Evolutionary conservation across 805 yeast genomes (phyloP), one percentile per base, ranked within the genome.

Genomic region (Myxozyma mucilagina): DNA sequence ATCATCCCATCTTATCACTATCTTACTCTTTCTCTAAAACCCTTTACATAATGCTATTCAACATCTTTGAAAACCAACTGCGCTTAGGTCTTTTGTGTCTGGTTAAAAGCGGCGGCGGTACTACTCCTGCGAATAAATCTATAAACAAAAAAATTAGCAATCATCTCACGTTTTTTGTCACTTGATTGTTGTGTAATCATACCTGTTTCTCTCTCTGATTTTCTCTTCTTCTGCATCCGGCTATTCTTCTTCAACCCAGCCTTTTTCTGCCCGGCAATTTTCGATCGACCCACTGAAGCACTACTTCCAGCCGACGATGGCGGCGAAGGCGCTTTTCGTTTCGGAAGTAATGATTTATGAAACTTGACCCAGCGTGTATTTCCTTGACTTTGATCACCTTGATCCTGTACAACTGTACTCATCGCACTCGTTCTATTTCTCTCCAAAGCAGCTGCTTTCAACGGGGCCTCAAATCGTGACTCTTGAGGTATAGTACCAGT

Each of bases 21-120:
- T 16, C 6, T 4, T 20, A 1, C 4, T 4, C 14, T 24, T 44
- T 29, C 14, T 18, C 29, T 29, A 44, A 11, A n/a, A 29, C 8
- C 13, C 14, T 14, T 18, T 16, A 59, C 47, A 49, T 14, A 11
- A 59, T 53, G 16, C 34, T 49, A 42, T 35, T 49, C 48, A 61
- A 39, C 34, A 61, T 45, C 49, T 61, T 61, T 20, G 60, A 52
- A 11, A 61, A 47, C 64, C 64, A 61, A 18, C 45, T 61, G 14
- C 60, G 58, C 24, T 41, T 41, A 16, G 64, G 59, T 10, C 29
- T 45, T 9, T 18, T 54, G 16, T 45, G 42, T n/a, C 52, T n/a
- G 42, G 18, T 55, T 18, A 18, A 31, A 7, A 56, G 54, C 32
- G 59, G 54, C 32, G 20, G 20, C n/a, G 59, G 55, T 14, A 50